Evolutionary conservation across 768 basidiomycete species (phyloP).

Genomic region (Collybia sordida): DNA sequence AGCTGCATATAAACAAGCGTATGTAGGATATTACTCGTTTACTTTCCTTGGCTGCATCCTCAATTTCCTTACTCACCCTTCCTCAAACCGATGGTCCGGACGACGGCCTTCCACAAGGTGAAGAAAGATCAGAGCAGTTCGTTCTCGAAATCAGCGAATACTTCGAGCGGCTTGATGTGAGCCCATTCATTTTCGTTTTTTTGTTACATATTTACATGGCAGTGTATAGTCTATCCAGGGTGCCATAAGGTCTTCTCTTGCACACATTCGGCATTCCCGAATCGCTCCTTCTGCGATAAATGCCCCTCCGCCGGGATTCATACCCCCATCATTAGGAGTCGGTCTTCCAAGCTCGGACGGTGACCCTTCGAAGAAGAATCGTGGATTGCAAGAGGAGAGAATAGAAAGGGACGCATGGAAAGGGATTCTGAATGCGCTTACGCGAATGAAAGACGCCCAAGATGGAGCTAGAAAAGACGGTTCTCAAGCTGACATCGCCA

Average conservation of each 20-base stretch:
- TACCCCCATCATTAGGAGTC: constrained; percentile 79
- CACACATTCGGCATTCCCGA: constrained; percentile 78
- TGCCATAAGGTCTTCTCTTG: constrained; percentile 74
- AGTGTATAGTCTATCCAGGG: constrained; percentile 72
- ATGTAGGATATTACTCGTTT: constrained; percentile 77
- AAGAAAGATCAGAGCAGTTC: constrained; percentile 83
- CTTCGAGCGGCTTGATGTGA: constrained; percentile 78
- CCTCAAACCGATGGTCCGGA: constrained; percentile 76
- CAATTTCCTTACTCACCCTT: constrained; percentile 76
- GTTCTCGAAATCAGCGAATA: constrained; percentile 84
- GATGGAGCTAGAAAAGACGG: constrained; percentile 23
- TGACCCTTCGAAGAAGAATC: constrained; percentile 37
- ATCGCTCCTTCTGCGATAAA: constrained; percentile 89
- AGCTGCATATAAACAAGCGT: not conserved
- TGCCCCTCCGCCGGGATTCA: constrained; percentile 68
- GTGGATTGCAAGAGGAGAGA: constrained; percentile 77
- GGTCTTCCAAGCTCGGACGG: constrained; percentile 54
- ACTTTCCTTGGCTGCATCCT: constrained; percentile 73
- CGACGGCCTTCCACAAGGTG: constrained; percentile 72
- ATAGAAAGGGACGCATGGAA: constrained; percentile 78
- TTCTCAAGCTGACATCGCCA: constrained; percentile 13
- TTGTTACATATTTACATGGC: constrained; percentile 4
- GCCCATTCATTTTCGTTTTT: constrained; percentile 14
- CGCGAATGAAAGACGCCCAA: constrained; percentile 52
- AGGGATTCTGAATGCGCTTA: constrained; percentile 67